Conservation (phyloP, 805 yeast species). For the Jamesozyma lodderae region DNA sequence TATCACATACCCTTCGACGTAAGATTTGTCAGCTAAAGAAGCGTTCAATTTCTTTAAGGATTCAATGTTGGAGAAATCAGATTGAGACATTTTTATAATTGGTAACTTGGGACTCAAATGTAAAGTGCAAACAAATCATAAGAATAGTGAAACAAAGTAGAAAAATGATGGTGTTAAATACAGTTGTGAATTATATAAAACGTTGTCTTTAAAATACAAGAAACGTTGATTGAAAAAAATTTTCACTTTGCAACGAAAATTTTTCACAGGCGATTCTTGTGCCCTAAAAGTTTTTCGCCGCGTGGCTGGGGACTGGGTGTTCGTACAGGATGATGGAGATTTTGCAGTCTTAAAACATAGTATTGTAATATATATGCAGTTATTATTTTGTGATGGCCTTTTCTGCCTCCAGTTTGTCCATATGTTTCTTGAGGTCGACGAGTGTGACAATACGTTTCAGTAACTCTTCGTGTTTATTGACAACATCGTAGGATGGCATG, state of each 20-base stretch:
- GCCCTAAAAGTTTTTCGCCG: not conserved
- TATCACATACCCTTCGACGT: constrained; percentile 84
- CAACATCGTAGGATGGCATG: constrained; percentile 75
- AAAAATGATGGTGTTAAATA: not conserved
- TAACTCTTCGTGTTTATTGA: constrained; percentile 67
- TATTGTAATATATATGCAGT: not conserved
- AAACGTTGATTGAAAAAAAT: not conserved
- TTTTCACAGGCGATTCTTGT: not conserved
- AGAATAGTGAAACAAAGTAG: not conserved
- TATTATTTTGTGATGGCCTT: constrained; percentile 36
- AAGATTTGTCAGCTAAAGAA: constrained; percentile 85
- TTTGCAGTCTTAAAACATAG: not conserved
- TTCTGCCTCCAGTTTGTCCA: constrained; percentile 82
- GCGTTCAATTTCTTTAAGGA: constrained; percentile 68
- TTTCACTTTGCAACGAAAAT: not conserved
- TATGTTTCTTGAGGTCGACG: constrained; percentile 76
- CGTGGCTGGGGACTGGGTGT: not conserved
- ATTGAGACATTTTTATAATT: constrained; percentile 50
- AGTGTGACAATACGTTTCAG: constrained; percentile 60
- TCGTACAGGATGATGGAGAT: not conserved
- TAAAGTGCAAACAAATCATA: not conserved
- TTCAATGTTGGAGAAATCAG: constrained; percentile 75
- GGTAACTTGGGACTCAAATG: not conserved
- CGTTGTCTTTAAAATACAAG: not conserved
- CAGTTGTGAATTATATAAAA: not conserved